phyloP scores from a whole-genome alignment of 352 stramenopile species.

The Globisporangium recalcitrans region DNA sequence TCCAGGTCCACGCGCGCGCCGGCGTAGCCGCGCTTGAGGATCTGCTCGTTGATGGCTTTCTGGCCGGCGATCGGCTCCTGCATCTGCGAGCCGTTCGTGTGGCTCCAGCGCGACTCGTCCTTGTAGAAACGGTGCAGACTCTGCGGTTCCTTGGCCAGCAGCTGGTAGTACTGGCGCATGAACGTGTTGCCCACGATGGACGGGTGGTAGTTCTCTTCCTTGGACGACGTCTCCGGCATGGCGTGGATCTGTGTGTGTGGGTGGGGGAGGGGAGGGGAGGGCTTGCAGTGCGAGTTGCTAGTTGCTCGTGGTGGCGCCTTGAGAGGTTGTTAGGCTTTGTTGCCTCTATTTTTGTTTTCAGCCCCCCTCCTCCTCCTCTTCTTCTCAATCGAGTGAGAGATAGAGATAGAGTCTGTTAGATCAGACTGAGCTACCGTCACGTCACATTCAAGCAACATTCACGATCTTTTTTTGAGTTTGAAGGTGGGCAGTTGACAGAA shows the following conservation, averaged over 20 bases:
- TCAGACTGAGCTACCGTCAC: too few relatives aligned
- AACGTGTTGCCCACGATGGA: slow-evolving; percentile 80
- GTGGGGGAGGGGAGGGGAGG: background rate
- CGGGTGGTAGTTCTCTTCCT: slow-evolving; percentile 46
- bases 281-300: background rate
- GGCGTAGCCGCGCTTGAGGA: slow-evolving; percentile 70
- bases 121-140: slow-evolving; percentile 89
- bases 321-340: background rate
- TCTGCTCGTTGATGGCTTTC: slow-evolving; percentile 78
- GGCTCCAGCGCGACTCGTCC: slow-evolving; percentile 76
- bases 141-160: slow-evolving; percentile 78
- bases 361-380: background rate
- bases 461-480: background rate
- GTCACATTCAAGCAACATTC: background rate
- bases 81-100: slow-evolving; percentile 76
- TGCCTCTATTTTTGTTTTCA: slow-evolving; percentile 1
- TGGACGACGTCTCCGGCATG: slow-evolving; percentile 18
- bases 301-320: background rate
- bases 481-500: background rate
- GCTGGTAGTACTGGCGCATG: slow-evolving; percentile 88
- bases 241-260: background rate
- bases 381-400: too few relatives aligned
- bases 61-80: slow-evolving; percentile 75
- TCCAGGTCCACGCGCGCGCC: slow-evolving; percentile 79
- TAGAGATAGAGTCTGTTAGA: too few relatives aligned